Base-by-base conservation (phyloP, 1,284 basidiomycete genomes). In the Tilletia walkeri region DNA sequence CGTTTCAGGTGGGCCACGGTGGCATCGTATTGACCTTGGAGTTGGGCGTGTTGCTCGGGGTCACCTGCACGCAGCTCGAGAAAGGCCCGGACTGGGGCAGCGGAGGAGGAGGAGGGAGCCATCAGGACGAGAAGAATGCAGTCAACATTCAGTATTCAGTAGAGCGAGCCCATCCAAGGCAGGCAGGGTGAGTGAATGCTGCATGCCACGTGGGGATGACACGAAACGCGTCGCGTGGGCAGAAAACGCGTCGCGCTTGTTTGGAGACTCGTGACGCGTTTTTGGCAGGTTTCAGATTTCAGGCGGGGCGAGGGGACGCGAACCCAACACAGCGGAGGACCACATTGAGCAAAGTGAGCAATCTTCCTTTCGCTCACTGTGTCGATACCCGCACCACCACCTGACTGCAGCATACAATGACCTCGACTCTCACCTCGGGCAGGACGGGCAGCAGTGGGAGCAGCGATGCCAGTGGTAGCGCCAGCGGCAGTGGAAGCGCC, bases 31-130 rank as follows among this genome's bases (percentile, higher is more conserved):
- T 38, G 59, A 9, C 14, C 30, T 63, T 63, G 34, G 30, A 63
- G 36, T 3, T 10, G 12, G 14, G 16, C 59, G 36, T 63, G 36
- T 10, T 39, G 34, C 36, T 63, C 59, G 16, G 36, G 34, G 36
- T 63, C 59, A 34, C 59, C 59, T 6, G 59, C 30, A 34, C 59
- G 36, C 34, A 63, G 30, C 36, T 63, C 59, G 0, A 63, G 59
- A 34, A 63, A 63, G 16, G 59, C 59, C 5, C 59, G 59, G 30
- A 63, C 36, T 3, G 59, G 59, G 18, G 30, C 56, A 9, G n/a
- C n/a, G 30, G 54, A 56, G 5, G 54, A 34, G 12, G 50, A 53
- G n/a, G 50, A 30, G n/a, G 50, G 7, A 7, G 54, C 24, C 54
- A 56, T 34, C 24, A 45, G 14, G 14, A 5, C 41, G 6, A 45